Base-by-base conservation (phyloP, 257 asterid species). In the Salvia hispanica region DNA sequence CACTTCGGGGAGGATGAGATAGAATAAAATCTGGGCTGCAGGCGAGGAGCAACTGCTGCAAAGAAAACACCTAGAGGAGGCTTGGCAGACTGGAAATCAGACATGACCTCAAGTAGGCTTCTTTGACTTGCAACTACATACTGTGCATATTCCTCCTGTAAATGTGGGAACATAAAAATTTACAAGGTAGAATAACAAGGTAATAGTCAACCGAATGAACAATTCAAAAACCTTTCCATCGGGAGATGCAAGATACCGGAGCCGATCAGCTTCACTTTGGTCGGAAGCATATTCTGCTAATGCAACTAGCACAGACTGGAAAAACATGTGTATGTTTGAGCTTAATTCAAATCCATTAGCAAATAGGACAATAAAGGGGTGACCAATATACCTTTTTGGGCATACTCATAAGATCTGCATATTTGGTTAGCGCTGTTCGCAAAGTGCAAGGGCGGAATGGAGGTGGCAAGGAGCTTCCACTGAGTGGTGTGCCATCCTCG, bases 1-100 rank as follows among this genome's bases (percentile, higher is more conserved):
- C 71, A 88, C 97, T 86, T 88, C 34, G 94, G 95, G 62, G 99
- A 93, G 63, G 99, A 93, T 25, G 99, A 93, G 66, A 93, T 90
- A 14, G 99, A 93, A 77, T 93, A 93, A 80, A 86, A 93, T 86
- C 99, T 78, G 47, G 99, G 92, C 69, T 79, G 94, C 62, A 93
- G 74, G 6, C 97, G 99, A 45, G 95, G 96, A 71, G 92, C 90
- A 69, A 93, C 69, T 69, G 87, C 90, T 9, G 99, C 99, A 73
- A 93, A 93, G 91, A 93, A 93, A 76, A 90, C 96, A 58, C 99
- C 99, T 16, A 93, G 66, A 55, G 95, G 82, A 62, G 96, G 96
- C 76, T 82, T 88, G 79, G 94, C 86, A 6, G 99, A 90, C 11
- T 90, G 88, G 77, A 90, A 90, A 18, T 85, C 95, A 5, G 89